A percentile compares a stretch with the other conserved stretches of the same genome.
Conservation (phyloP, 2,329 filamentous ascomycete species). For the Fusarium redolens region DNA sequence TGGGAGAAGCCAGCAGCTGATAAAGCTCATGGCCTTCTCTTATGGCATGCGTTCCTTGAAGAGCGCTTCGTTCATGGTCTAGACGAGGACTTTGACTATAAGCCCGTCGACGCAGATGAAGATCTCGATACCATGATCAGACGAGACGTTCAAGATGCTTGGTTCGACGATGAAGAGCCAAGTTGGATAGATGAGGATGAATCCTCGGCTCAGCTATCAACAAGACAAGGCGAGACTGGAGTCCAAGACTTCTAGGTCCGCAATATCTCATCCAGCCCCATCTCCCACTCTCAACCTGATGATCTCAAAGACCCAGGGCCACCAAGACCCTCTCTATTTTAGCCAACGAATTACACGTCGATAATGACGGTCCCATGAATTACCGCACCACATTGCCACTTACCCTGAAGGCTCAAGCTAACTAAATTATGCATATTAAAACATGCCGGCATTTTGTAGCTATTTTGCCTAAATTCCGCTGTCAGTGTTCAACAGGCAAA, state of each 20-base stretch:
- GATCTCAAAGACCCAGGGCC: background rate
- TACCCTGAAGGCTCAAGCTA: slow-evolving; percentile 25
- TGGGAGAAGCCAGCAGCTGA: slow-evolving; percentile 47
- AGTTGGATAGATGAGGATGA: slow-evolving; percentile 66
- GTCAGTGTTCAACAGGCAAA: background rate
- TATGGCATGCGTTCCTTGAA: slow-evolving; percentile 79
- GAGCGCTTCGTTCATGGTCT: slow-evolving; percentile 79
- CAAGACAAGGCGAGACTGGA: slow-evolving; percentile 71
- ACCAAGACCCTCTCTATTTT: slow-evolving; percentile 16
- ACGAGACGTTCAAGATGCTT: slow-evolving; percentile 76
- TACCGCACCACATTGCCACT: background rate
- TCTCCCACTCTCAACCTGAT: background rate
- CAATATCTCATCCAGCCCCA: background rate
- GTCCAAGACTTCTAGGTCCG: slow-evolving; percentile 73
- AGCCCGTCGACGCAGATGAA: slow-evolving; percentile 75
- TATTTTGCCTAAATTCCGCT: slow-evolving; percentile 24
- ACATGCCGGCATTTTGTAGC: slow-evolving; percentile 3
- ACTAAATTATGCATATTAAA: background rate
- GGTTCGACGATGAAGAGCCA: slow-evolving; percentile 84
- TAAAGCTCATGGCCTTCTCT: slow-evolving; percentile 73
- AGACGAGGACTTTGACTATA: slow-evolving; percentile 85
- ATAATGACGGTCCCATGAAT: slow-evolving; percentile 7
- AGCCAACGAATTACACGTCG: slow-evolving; percentile 23
- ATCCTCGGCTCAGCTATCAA: slow-evolving; percentile 8
- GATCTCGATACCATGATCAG: slow-evolving; percentile 73